These are phyloP conservation scores for Penicillium tannophilum DNA, from an alignment of 495 filamentous ascomycete genomes.

Conservation along the genomic window DNA sequence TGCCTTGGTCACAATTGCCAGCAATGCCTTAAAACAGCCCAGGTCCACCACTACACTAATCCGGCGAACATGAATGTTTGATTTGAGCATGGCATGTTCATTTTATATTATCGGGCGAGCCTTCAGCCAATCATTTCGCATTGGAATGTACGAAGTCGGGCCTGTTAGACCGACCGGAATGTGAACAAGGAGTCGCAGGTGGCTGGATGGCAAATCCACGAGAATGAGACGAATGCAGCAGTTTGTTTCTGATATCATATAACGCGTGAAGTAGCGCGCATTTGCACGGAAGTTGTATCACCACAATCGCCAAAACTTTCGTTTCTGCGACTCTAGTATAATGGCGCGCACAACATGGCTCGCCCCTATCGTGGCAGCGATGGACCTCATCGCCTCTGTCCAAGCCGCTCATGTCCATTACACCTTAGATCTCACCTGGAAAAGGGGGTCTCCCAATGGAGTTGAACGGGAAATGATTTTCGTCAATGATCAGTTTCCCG, in stretches of 20 bases:
- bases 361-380: background rate
- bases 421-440: slow-evolving; percentile 39
- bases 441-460: slow-evolving; percentile 41
- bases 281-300: background rate
- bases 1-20: background rate
- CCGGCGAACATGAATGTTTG: background rate
- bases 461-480: slow-evolving; percentile 47
- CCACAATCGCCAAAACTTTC: background rate
- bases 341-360: slow-evolving; percentile 4
- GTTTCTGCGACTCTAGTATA: background rate
- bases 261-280: background rate
- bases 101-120: background rate
- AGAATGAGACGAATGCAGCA: background rate
- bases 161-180: background rate
- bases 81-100: background rate
- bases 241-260: background rate
- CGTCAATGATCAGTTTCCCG: slow-evolving; percentile 59
- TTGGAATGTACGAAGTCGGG: background rate
- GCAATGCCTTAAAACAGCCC: background rate
- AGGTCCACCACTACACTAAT: background rate
- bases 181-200: background rate
- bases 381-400: slow-evolving; percentile 1
- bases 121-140: background rate
- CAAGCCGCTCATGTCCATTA: slow-evolving; percentile 20
- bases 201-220: background rate